Evolutionary conservation across 1,284 basidiomycete genomes (phyloP).

Genomic region (Hortiboletus rubellus): DNA sequence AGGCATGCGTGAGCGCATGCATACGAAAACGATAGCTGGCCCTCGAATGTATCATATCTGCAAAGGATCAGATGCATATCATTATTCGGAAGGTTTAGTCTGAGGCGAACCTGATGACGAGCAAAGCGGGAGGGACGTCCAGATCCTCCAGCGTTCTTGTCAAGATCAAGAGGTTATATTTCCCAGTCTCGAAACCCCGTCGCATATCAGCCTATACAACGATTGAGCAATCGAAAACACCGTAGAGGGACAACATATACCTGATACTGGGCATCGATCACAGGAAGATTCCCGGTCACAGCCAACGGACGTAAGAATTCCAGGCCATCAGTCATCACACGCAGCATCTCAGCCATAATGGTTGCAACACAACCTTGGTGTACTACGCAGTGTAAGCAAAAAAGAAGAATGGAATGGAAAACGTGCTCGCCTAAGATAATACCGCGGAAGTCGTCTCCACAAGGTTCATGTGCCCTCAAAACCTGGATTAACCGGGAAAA

Average conservation of each 20-base stretch:
- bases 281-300: constrained; percentile 20
- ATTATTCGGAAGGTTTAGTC: not conserved
- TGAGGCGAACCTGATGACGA: constrained; percentile 57
- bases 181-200: constrained; percentile 50
- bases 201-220: constrained; percentile 34
- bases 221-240: constrained; percentile 9
- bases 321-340: constrained; percentile 43
- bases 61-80: constrained; percentile 10
- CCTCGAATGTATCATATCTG: constrained; percentile 64
- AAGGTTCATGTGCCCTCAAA: constrained; percentile 51
- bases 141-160: constrained; percentile 60
- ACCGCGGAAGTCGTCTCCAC: constrained; percentile 58
- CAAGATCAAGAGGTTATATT: constrained; percentile 60
- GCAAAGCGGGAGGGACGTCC: constrained; percentile 51
- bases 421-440: constrained; percentile 59
- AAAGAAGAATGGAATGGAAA: not conserved
- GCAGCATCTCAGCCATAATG: constrained; percentile 48
- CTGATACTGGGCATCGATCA: constrained; percentile 34
- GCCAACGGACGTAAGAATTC: constrained; percentile 44
- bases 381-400: constrained; percentile 38
- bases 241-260: constrained; percentile 22
- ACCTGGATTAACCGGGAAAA: constrained; percentile 58
- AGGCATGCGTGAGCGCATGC: constrained; percentile 47
- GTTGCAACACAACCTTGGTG: constrained; percentile 45
- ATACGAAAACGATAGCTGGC: constrained; percentile 58